Evolutionary conservation across 306 rosid genomes (phyloP).

Genomic region (Lathyrus aphaca): DNA sequence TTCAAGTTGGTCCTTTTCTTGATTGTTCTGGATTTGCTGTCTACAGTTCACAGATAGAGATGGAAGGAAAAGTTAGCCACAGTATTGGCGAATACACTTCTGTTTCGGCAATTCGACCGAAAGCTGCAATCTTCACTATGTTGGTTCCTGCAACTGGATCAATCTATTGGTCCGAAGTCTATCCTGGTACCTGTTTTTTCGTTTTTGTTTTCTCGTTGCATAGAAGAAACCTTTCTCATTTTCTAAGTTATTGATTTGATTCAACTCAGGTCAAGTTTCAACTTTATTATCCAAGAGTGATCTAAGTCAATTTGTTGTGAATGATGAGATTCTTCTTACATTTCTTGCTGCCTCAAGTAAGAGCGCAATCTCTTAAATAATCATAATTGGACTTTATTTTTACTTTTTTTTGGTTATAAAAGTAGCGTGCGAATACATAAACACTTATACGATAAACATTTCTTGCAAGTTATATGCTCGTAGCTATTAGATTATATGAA

Average conservation of each 20-base stretch:
- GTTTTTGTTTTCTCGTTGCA: background rate
- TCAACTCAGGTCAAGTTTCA: constrained; percentile 56
- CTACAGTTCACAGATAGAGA: constrained; percentile 64
- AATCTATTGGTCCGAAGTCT: constrained; percentile 67
- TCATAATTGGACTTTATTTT: background rate
- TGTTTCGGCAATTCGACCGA: constrained; percentile 65
- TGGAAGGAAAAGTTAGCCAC: constrained; percentile 70
- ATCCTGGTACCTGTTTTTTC: constrained; percentile 54
- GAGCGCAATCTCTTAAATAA: constrained; percentile 39
- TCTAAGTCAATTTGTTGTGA: constrained; percentile 58
- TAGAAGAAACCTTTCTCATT: background rate
- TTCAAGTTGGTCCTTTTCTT: constrained; percentile 68
- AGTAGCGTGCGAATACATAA: background rate
- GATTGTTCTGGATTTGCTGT: constrained; percentile 86
- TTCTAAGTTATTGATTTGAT: constrained; percentile 21
- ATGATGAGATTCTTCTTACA: constrained; percentile 75
- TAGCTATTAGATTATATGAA: background rate
- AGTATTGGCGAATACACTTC: constrained; percentile 49
- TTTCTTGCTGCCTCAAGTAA: constrained; percentile 79
- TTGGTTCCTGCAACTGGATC: constrained; percentile 79
- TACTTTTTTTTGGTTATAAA: background rate
- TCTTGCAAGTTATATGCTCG: background rate
- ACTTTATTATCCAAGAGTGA: constrained; percentile 52
- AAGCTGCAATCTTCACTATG: constrained; percentile 56
- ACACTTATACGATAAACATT: background rate